phyloP scores from a whole-genome alignment of 108 stramenopile species.

The Nitzschia sp. region DNA sequence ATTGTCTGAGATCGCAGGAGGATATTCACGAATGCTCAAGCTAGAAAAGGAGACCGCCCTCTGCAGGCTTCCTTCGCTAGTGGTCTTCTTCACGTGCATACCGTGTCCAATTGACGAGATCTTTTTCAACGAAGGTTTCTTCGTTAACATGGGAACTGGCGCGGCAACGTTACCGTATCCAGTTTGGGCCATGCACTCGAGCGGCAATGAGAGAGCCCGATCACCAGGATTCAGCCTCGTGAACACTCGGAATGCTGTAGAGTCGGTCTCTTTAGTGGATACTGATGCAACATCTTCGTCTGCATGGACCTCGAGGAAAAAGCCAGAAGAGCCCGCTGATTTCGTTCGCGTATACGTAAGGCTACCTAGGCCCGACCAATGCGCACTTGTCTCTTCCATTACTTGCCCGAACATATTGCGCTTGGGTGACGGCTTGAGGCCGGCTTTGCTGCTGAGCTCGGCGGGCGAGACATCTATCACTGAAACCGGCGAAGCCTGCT shows the following conservation, averaged over 20 bases:
- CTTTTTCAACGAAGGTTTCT: constrained; percentile 26
- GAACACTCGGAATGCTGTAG: neutral
- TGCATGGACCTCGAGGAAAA: neutral
- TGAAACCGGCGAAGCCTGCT: constrained; percentile 8
- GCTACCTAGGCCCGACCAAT: no score
- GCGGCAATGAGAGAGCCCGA: constrained; percentile 2
- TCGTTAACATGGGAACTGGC: neutral
- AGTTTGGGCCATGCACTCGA: neutral
- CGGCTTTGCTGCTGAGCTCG: neutral
- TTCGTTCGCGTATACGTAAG: no score
- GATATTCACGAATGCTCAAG: constrained; percentile 56
- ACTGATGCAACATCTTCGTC: neutral
- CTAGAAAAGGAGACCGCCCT: constrained; percentile 55
- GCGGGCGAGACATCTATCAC: neutral
- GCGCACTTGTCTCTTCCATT: neutral
- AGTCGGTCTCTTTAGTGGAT: neutral
- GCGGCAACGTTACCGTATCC: neutral
- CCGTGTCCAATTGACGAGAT: constrained; percentile 15
- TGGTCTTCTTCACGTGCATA: neutral
- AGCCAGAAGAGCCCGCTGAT: neutral
- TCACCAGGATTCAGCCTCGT: constrained; percentile 1
- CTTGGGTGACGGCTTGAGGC: neutral
- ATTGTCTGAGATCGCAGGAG: constrained; percentile 61
- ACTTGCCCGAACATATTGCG: constrained; percentile 1
- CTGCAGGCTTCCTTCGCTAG: constrained; percentile 14